Evolutionary conservation across 495 filamentous ascomycete species (phyloP).

Genomic region (Aspergillus carlsbadensis): DNA sequence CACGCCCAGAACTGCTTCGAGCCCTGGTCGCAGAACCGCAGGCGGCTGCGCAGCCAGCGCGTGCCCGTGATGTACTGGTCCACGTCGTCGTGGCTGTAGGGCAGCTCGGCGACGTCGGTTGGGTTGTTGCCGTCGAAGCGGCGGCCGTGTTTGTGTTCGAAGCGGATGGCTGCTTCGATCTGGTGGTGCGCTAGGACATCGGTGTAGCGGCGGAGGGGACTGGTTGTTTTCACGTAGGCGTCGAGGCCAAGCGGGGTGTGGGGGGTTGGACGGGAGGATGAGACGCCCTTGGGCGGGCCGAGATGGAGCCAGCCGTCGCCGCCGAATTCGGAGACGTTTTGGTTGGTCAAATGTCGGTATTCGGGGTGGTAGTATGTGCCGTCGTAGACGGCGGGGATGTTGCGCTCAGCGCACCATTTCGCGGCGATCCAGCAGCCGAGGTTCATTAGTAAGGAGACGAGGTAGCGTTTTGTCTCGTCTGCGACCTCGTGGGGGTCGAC

Average conservation of each 20-base stretch:
- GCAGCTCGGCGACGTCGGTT: conserved; percentile 48
- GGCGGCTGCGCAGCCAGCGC: conserved; percentile 31
- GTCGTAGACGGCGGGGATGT: conserved; percentile 78
- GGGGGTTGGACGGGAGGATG: conserved; percentile 49
- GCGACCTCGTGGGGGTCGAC: conserved; percentile 40
- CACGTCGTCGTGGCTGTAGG: conserved; percentile 59
- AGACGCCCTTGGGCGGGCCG: conserved; percentile 48
- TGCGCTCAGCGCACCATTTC: conserved; percentile 68
- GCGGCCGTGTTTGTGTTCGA: conserved; percentile 58
- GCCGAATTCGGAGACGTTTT: conserved; percentile 34
- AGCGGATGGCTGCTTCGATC: conserved; percentile 75
- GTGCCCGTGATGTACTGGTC: conserved; percentile 42
- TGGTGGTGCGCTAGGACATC: conserved; percentile 92
- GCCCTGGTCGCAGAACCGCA: conserved; percentile 32
- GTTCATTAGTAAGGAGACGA: conserved; percentile 71
- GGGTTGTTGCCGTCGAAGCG: conserved; percentile 44
- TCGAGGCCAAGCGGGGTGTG: conserved; percentile 63
- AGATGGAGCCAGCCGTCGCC: conserved; percentile 33
- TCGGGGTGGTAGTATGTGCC: conserved; percentile 62
- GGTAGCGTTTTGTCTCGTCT: conserved; percentile 35
- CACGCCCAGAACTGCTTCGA: conserved; percentile 60
- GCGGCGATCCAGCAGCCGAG: conserved; percentile 72
- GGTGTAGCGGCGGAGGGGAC: conserved; percentile 77
- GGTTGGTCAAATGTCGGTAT: conserved; percentile 39
- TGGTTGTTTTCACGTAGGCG: conserved; percentile 78